Conservation (phyloP, 2,329 filamentous ascomycete species). For the Cercospora janseana region DNA sequence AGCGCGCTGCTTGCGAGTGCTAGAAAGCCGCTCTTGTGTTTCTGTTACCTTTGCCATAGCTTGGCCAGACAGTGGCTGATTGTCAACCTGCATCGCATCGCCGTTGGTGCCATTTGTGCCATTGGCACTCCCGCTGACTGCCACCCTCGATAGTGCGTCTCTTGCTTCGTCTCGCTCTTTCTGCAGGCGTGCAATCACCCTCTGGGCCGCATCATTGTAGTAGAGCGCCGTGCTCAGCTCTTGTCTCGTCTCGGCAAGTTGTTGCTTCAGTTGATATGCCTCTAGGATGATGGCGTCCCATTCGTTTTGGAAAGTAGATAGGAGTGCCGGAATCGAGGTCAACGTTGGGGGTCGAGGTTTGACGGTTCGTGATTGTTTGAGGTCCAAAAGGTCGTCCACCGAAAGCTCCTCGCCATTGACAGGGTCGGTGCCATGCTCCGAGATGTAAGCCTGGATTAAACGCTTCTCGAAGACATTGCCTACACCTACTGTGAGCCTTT, state of each 20-base stretch:
- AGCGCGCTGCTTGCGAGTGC: conserved; percentile 83
- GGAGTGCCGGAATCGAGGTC: conserved; percentile 91
- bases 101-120: conserved; percentile 52
- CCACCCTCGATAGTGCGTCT: conserved; percentile 81
- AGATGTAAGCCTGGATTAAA: conserved; percentile 90
- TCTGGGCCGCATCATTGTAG: conserved; percentile 93
- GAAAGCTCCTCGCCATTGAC: conserved; percentile 82
- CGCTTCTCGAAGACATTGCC: conserved; percentile 93
- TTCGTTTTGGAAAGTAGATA: conserved; percentile 95
- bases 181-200: conserved; percentile 88
- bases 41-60: conserved; percentile 72
- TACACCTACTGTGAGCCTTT: conserved; percentile 43
- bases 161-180: conserved; percentile 89
- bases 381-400: conserved; percentile 78
- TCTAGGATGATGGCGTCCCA: conserved; percentile 94
- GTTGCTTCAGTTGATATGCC: conserved; percentile 85
- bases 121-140: conserved; percentile 56
- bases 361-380: conserved; percentile 80
- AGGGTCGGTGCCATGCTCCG: conserved; percentile 89
- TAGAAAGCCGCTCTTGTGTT: conserved; percentile 79
- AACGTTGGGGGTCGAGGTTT: conserved; percentile 87
- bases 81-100: conserved; percentile 92
- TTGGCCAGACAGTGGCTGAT: conserved; percentile 69
- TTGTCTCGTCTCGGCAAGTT: conserved; percentile 83
- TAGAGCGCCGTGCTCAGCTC: conserved; percentile 93